Conservation (phyloP, 192 early-diverging fungal species). For the Backusella tarrabulga region DNA sequence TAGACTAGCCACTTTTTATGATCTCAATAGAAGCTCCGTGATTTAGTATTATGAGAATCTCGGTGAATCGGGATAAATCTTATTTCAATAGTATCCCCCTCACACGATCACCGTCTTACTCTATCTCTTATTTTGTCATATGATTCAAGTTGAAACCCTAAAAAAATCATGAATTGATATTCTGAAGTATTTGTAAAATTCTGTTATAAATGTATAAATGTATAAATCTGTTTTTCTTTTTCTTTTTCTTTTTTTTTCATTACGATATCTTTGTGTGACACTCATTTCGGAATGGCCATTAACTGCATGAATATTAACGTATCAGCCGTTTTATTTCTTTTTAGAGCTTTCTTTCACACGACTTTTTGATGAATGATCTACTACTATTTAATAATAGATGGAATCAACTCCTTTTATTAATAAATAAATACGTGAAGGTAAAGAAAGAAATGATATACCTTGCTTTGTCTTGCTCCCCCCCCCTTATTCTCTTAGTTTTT, state of each 20-base stretch:
- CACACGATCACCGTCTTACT: neutral
- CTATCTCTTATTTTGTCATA: neutral
- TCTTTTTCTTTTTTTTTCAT: neutral
- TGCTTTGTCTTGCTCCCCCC: neutral
- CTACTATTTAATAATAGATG: neutral
- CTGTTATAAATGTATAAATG: neutral
- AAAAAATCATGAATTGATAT: neutral
- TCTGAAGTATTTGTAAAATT: neutral
- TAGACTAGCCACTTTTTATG: neutral
- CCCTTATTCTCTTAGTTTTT: neutral
- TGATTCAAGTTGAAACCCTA: neutral
- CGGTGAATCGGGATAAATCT: neutral
- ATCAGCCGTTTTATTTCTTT: conserved; percentile 5
- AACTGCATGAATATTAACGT: conserved; percentile 5
- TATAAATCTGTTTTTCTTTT: neutral
- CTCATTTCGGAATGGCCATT: neutral
- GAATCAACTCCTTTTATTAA: neutral
- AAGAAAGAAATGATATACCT: neutral
- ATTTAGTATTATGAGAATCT: neutral
- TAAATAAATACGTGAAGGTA: neutral
- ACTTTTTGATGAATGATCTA: neutral
- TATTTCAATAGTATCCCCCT: neutral
- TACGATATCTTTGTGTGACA: conserved; percentile 1
- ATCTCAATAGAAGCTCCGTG: neutral
- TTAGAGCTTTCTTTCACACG: neutral